Evolutionary conservation across 2,329 filamentous ascomycete species (phyloP), one percentile per base, ranked within the genome.

Genomic region (Cylindrodendrum hubeiense): DNA sequence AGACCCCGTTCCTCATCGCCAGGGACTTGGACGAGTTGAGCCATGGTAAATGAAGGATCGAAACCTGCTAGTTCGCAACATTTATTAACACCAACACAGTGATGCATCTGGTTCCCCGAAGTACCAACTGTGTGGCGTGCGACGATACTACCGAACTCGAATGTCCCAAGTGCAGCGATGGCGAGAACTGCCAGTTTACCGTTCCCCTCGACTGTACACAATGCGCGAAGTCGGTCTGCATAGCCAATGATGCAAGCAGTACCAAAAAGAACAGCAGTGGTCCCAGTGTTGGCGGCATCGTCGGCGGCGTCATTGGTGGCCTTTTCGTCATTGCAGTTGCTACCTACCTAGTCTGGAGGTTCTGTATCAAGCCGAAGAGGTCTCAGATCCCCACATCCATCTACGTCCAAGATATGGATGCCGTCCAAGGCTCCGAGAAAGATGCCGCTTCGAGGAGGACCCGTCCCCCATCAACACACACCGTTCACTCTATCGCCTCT

Each of bases 401-500:
- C 54, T 90, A 89, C 77, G 83, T 87, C 57, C 84, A 86, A 57
- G 87, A 89, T 50, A 82, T 86, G 46, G 90, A 88, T 71, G 43
- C 71, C 4, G 46, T 71, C 10, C 74, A 75, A 37, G 73, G 74
- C 50, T 61, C 81, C 75, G 79, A 87, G 77, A 84, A 87, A 82
- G 83, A 85, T 69, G 86, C 71, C 33, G 70, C 70, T 24, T 72
- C 76, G 3, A 71, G 78, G 54, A 71, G 76, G 85, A 76, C 84
- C 79, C 61, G 84, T 84, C 87, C 94, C 72, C 88, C 92, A 60
- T 96, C 95, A 12, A 93, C 93, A 47, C 90, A 96, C 77, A 93
- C 93, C n/a, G 91, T 95, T 59, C 88, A 92, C 75, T 98, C 95
- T 13, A 94, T 99, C 77, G 96, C 96, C 17, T 98, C 95, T 10